Base-by-base conservation (phyloP, 176 grass and related monocot species). In the Cymbopogon citratus region DNA sequence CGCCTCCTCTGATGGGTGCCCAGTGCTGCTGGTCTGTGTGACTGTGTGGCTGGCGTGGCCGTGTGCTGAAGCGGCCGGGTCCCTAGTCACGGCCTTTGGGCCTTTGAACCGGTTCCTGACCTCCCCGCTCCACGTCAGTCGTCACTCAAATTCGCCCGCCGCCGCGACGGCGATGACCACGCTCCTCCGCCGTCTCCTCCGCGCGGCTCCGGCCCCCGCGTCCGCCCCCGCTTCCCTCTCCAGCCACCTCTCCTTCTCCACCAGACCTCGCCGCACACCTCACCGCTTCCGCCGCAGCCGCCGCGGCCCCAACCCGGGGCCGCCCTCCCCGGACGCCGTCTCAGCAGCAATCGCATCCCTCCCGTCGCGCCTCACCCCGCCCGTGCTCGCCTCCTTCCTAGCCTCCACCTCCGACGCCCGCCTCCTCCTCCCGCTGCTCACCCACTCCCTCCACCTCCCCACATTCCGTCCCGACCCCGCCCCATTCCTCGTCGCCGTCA, bases 401-500 rank as follows among this genome's bases (percentile, higher is more conserved):
- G 63, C 52, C 39, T 62, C 65, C 62, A 59, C 86, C 64, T 71
- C 78, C 66, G 81, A 98, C 21, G 79, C 90, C n/a, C 89, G 82
- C 43, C 78, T 92, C 56, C 84, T 91, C 51, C 75, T 89, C 52
- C 89, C 70, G 40, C 71, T 97, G 11, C 85, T 97, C 87, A 89
- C 79, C 66, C 86, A 87, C 83, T 85, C 86, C 71, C 87, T 88
- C 14, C 80, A 73, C 61, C 84, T 70, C 56, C 86, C 83, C 59
- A n/a, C 81, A 15, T 88, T 92, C 86, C 80, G 66, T 19, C 77
- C 80, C 27, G 81, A 91, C 2, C 81, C 86, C 0, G 66, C 40
- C 64, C 95, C 90, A 0, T 94, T 98, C 82, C 84, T 91, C 41
- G 36, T 85, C 36, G 83, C 90, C 25, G 63, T 94, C 73, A 94